Evolutionary conservation across 2,329 filamentous ascomycete species (phyloP), one percentile per base, ranked within the genome.

Genomic region (Raffaelea arxii): DNA sequence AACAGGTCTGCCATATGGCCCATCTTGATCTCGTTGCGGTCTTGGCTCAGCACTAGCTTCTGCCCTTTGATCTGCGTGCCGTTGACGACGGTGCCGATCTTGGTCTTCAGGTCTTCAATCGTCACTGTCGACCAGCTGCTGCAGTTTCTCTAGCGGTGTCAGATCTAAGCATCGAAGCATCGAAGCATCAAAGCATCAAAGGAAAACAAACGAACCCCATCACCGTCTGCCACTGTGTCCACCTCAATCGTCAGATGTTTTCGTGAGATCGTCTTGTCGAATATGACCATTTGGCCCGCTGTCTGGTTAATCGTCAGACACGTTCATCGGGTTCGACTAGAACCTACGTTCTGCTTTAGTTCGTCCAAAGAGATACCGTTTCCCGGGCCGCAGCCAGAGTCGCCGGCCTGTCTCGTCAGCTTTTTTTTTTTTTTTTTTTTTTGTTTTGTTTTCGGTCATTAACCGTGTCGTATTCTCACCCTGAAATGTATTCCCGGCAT

Each of bases 381-480:
- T 87, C 43, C 89, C 90, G 2, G 90, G 90, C 48, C 84, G 80
- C 51, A 95, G 73, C 90, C 90, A 95, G 54, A 90, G 71, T 57
- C 78, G 80, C 63, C 80, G 86, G 50, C 77, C 80, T 85, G 53
- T 16, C 16, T 3, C n/a, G 38, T 41, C 16, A 46, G 40, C 24
- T 30, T 18, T 24, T 11, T 19, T 19, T 18, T 6, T n/a, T 14
- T 19, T 12, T 6, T 7, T 19, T 35, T 6, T 14, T n/a, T 9
- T 6, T 6, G 10, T 16, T 12, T 43, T 10, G n/a, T n/a, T n/a
- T n/a, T n/a, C n/a, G n/a, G n/a, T n/a, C n/a, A n/a, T n/a, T n/a
- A n/a, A n/a, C n/a, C n/a, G n/a, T n/a, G n/a, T n/a, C n/a, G n/a
- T n/a, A n/a, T n/a, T n/a, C n/a, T n/a, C 22, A 67, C 72, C 70